Evolutionary conservation across 129 eudicot genomes (phyloP).

Genomic region (Heracleum sosnowskyi): DNA sequence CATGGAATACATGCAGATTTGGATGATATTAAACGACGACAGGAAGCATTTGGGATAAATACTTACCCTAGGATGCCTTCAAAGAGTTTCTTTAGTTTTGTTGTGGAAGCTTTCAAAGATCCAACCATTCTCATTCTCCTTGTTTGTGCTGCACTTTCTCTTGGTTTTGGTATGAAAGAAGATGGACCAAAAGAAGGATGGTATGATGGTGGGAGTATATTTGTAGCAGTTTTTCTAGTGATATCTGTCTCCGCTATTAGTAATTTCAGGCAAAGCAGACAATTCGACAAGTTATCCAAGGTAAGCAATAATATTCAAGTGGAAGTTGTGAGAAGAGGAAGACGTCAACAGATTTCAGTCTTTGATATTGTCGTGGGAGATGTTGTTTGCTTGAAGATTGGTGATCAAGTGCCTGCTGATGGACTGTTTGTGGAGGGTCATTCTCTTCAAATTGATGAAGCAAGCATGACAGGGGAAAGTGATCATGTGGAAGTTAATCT

Average conservation of each 20-base stretch:
- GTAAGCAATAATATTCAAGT: slow-evolving; percentile 28
- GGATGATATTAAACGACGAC: slow-evolving; percentile 21
- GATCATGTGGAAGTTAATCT: slow-evolving; percentile 25
- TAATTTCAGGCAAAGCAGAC: slow-evolving; percentile 37
- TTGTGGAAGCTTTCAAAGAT: slow-evolving; percentile 40
- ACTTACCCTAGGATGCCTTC: slow-evolving; percentile 23
- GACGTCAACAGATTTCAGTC: slow-evolving; percentile 32
- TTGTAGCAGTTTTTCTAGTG: slow-evolving; percentile 39
- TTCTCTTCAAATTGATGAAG: slow-evolving; percentile 33
- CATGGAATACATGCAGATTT: slow-evolving; percentile 21
- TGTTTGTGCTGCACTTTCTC: slow-evolving; percentile 41
- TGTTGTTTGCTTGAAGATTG: slow-evolving; percentile 38
- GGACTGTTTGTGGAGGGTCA: slow-evolving; percentile 46
- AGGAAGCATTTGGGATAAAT: slow-evolving; percentile 27
- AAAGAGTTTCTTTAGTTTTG: slow-evolving; percentile 29
- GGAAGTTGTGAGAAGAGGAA: slow-evolving; percentile 43
- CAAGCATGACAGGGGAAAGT: slow-evolving; percentile 46
- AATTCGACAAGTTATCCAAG: slow-evolving; percentile 40
- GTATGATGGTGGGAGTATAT: slow-evolving; percentile 54
- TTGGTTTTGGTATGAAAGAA: slow-evolving; percentile 46
- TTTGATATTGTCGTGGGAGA: slow-evolving; percentile 41
- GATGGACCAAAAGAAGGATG: slow-evolving; percentile 46
- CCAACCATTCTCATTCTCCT: slow-evolving; percentile 38
- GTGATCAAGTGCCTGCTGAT: slow-evolving; percentile 55
- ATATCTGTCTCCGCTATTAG: slow-evolving; percentile 40